Percentiles rank a stretch among this genome's conserved stretches.
These are phyloP conservation scores for Neolecta irregularis DNA, from an alignment of 1,139 yeast genomes.

Conservation along the genomic window DNA sequence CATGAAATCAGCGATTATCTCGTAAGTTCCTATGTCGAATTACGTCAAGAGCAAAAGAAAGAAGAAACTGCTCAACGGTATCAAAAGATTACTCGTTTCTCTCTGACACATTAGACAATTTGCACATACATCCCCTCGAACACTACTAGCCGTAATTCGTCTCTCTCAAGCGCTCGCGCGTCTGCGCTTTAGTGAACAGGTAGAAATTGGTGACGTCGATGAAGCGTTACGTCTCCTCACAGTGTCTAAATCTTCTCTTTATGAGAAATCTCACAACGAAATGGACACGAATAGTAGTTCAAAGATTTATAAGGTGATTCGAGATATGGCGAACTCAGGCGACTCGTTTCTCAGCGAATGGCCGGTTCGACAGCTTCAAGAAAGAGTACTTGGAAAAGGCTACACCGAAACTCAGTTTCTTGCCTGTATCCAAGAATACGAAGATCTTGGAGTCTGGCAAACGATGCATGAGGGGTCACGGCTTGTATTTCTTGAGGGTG, in stretches of 20 bases:
- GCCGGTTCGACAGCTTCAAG: constrained; percentile 44
- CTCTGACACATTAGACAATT: constrained; percentile 32
- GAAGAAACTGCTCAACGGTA: constrained; percentile 55
- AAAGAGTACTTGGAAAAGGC: constrained; percentile 68
- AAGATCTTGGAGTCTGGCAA: constrained; percentile 63
- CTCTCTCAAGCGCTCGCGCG: constrained; percentile 91
- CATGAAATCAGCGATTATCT: constrained; percentile 76
- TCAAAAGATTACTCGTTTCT: not conserved
- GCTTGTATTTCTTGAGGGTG: constrained; percentile 15
- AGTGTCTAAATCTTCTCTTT: constrained; percentile 72
- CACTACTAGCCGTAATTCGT: constrained; percentile 78
- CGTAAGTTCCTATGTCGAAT: constrained; percentile 69
- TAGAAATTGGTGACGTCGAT: constrained; percentile 70
- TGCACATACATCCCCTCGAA: constrained; percentile 89
- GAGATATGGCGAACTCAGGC: constrained; percentile 36
- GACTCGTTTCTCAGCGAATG: constrained; percentile 29
- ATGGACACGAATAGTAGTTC: constrained; percentile 37
- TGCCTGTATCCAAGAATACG: constrained; percentile 62
- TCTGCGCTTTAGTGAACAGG: constrained; percentile 61
- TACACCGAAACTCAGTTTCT: constrained; percentile 66
- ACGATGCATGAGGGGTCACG: constrained; percentile 32
- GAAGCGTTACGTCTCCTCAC: constrained; percentile 80
- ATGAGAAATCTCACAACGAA: constrained; percentile 31
- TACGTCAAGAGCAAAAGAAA: constrained; percentile 79
- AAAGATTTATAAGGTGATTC: constrained; percentile 46